Base-by-base conservation (phyloP, 345 rosid genomes). In the Camelina laxa region DNA sequence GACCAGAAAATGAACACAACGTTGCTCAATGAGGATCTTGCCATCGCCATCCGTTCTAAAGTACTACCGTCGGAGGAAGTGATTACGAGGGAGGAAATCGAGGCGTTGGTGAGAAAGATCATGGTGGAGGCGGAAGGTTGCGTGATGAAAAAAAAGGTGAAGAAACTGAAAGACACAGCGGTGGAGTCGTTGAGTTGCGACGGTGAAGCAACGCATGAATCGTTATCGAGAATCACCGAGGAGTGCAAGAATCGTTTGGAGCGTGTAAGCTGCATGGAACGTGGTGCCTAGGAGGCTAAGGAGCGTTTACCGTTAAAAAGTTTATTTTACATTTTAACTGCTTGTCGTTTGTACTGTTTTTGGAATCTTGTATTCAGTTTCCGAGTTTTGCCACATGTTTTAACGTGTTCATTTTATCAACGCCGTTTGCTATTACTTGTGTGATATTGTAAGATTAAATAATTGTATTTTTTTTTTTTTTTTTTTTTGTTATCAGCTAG, bases 11-110 rank as follows among this genome's bases (percentile, higher is more conserved):
- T 75, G 79, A 75, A 75, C 16, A 75, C 79, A 2, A 68, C 79
- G 30, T 42, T 75, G 20, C 49, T 75, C 17, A 15, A 51, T 0
- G 97, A 92, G 13, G 94, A 92, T 69, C 94, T 65, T 76, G 86
- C 7, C 76, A 80, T 70, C 70, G 78, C 79, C n/a, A 6, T 75
- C 39, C 55, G 74, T 13, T 51, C 74, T 6, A 15, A 44, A 7
- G 61, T n/a, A 22, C 9, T 60, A 3, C 57, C 63, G 17, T 60
- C 64, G 11, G 74, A 68, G 38, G 74, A 44, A 62, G 74, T 21
- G 63, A 69, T 62, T 30, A 7, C 9, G 17, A 13, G 63, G 67
- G 45, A 24, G 16, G 89, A 87, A 31, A 14, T 87, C 16, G 81
- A 84, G 50, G 84, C 80, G 12, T 83, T 87, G 13, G 30, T 86